These are phyloP conservation scores for Cladosporium oxysporum DNA, from an alignment of 2,329 filamentous ascomycete species.

Conservation along the genomic window DNA sequence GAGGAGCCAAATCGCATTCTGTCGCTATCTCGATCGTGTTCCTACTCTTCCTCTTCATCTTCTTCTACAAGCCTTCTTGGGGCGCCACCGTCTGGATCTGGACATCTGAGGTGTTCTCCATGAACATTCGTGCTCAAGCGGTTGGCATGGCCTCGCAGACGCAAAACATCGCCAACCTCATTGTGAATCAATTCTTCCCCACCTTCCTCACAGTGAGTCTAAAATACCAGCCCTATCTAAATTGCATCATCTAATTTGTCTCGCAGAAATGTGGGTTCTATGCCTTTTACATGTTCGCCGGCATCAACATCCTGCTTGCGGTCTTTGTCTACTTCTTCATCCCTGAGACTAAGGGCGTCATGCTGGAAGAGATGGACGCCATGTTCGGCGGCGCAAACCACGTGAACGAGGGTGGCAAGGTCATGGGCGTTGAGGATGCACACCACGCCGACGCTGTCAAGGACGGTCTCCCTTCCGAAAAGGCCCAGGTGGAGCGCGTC, in stretches of 20 bases:
- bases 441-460: conserved; percentile 33
- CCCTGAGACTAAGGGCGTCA: conserved; percentile 48
- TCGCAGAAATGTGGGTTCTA: conserved; percentile 56
- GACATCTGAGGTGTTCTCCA: conserved; percentile 68
- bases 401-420: conserved; percentile 55
- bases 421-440: conserved; percentile 41
- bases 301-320: conserved; percentile 46
- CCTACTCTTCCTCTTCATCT: conserved; percentile 40
- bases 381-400: conserved; percentile 60
- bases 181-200: conserved; percentile 72
- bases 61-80: conserved; percentile 64
- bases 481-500: conserved; percentile 26
- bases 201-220: conserved; percentile 54
- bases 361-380: conserved; percentile 58
- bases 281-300: conserved; percentile 58
- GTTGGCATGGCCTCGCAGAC: conserved; percentile 65
- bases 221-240: not conserved
- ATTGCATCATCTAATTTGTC: not conserved
- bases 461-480: conserved; percentile 15
- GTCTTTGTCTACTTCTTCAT: conserved; percentile 46
- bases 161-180: conserved; percentile 63
- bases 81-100: conserved; percentile 71
- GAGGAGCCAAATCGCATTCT: conserved; percentile 57
- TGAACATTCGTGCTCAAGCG: conserved; percentile 71
- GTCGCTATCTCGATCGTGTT: conserved; percentile 70